Percentiles rank a stretch among this genome's conserved stretches.
Conservation (phyloP, 2,329 filamentous ascomycete species). For the Rhinocladiella mackenziei region DNA sequence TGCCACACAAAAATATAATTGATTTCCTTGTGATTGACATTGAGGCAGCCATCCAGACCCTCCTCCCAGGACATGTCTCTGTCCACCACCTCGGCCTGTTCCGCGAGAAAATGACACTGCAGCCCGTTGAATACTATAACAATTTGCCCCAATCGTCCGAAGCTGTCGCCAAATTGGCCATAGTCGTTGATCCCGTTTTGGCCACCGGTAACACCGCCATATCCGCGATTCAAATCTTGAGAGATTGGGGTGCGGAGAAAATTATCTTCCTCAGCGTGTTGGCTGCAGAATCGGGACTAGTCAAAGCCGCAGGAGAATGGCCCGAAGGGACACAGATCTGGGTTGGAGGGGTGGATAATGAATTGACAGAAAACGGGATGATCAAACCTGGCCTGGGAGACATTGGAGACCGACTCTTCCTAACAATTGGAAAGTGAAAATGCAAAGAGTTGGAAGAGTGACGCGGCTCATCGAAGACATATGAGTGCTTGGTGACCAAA, state of each 20-base stretch:
- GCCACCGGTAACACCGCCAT: conserved; percentile 87
- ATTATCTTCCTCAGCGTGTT: conserved; percentile 74
- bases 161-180: conserved; percentile 57
- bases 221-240: conserved; percentile 82
- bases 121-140: conserved; percentile 97
- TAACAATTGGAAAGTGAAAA: conserved; percentile 77
- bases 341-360: conserved; percentile 73
- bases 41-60: conserved; percentile 64
- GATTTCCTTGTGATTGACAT: conserved; percentile 8
- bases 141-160: conserved; percentile 63
- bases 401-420: conserved; percentile 82
- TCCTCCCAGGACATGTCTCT: conserved; percentile 75
- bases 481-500: conserved; percentile 81
- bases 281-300: conserved; percentile 67
- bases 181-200: conserved; percentile 87
- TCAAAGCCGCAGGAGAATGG: conserved; percentile 71
- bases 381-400: conserved; percentile 86
- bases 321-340: conserved; percentile 58
- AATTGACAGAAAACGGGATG: conserved; percentile 77
- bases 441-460: background rate
- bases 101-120: conserved; percentile 79
- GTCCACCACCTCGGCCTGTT: conserved; percentile 94
- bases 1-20: conserved; percentile 18
- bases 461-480: conserved; percentile 57
- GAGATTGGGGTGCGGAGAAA: conserved; percentile 83